These are phyloP conservation scores for Oryza nivara DNA, from an alignment of 176 grass and related monocot genomes.

Conservation along the genomic window DNA sequence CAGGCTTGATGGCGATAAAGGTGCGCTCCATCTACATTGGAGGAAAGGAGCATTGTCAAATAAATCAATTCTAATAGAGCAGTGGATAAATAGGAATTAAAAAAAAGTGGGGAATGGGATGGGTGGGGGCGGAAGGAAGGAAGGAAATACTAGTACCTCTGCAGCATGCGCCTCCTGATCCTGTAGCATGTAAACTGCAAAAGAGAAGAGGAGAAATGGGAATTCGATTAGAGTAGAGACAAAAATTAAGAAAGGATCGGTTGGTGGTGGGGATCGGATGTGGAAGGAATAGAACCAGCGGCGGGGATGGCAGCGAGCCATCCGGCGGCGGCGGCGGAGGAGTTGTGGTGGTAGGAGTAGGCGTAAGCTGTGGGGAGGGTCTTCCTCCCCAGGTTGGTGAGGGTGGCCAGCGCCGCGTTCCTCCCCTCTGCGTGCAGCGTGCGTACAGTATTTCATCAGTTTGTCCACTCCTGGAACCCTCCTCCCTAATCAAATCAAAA, in stretches of 20 bases:
- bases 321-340: conserved; percentile 31
- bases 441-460: too few species aligned
- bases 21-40: conserved; percentile 74
- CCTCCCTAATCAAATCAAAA: too few species aligned
- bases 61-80: too few species aligned
- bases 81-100: too few species aligned
- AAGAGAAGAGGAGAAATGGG: not conserved
- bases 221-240: not conserved
- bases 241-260: not conserved
- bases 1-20: conserved; percentile 96
- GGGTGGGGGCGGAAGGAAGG: not conserved
- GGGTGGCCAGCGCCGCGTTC: conserved; percentile 55
- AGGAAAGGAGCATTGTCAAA: not conserved
- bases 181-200: conserved; percentile 75
- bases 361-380: conserved; percentile 53
- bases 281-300: conserved; percentile 48
- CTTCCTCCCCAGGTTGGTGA: conserved; percentile 61
- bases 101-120: too few species aligned
- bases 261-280: too few species aligned
- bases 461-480: too few species aligned
- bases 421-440: conserved; percentile 50
- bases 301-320: conserved; percentile 70
- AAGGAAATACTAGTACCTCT: conserved; percentile 46
- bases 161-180: conserved; percentile 83
- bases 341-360: conserved; percentile 54